Evolutionary conservation across 2,329 filamentous ascomycete genomes (phyloP).

Genomic region (Diplodia scrobiculata): DNA sequence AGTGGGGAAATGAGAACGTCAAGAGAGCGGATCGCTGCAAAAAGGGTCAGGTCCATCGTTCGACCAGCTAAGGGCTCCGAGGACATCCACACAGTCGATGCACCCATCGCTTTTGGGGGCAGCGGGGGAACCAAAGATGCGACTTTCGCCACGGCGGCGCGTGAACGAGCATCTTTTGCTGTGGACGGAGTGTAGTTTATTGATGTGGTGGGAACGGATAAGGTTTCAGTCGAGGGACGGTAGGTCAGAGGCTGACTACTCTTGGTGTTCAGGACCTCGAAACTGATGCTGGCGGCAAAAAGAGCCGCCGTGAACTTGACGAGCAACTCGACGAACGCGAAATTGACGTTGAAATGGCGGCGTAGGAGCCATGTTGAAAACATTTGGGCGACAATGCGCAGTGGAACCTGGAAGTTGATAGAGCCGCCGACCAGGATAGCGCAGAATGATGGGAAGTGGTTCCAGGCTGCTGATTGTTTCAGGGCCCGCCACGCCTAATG

Average conservation of each 20-base stretch:
- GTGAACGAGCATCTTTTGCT: conserved; percentile 1
- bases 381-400: conserved; percentile 30
- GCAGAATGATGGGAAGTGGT: conserved; percentile 58
- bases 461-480: conserved; percentile 45
- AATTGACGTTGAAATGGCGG: background rate
- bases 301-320: conserved; percentile 49
- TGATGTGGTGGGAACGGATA: background rate
- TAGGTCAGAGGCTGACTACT: conserved; percentile 31
- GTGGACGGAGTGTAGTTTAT: background rate
- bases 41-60: conserved; percentile 81
- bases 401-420: conserved; percentile 48
- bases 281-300: conserved; percentile 54
- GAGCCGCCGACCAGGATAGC: conserved; percentile 56
- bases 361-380: conserved; percentile 5
- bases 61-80: conserved; percentile 60
- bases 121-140: conserved; percentile 12
- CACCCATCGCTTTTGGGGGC: conserved; percentile 27
- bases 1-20: conserved; percentile 65
- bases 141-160: conserved; percentile 1
- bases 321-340: background rate
- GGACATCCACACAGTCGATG: conserved; percentile 32
- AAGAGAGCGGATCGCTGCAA: conserved; percentile 69
- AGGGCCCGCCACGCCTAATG: conserved; percentile 46
- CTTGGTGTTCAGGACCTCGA: conserved; percentile 52
- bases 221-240: background rate